These are phyloP conservation scores for Stagonosporopsis cucurbitacearum DNA, from an alignment of 2,329 filamentous ascomycete species.

Conservation along the genomic window DNA sequence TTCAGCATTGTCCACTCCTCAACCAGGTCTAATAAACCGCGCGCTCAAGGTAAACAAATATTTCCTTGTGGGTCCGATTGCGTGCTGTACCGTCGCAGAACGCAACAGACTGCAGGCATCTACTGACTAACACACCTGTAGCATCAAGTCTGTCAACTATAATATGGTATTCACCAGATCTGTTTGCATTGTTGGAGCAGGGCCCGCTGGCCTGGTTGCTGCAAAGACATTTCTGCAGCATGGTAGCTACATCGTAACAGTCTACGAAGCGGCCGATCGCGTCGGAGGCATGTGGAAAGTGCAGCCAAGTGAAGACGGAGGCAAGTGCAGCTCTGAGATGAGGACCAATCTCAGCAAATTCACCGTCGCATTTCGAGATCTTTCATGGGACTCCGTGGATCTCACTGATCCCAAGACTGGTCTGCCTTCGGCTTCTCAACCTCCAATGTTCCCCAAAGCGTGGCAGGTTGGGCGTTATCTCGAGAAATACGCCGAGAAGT, in stretches of 20 bases:
- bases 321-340: constrained; percentile 67
- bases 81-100: background rate
- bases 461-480: constrained; percentile 80
- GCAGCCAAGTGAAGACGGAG: constrained; percentile 52
- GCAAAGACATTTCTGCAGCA: constrained; percentile 71
- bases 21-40: background rate
- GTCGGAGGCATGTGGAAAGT: constrained; percentile 81
- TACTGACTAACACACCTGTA: background rate
- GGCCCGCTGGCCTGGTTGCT: constrained; percentile 53
- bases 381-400: constrained; percentile 68
- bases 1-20: background rate
- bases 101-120: background rate
- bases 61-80: background rate
- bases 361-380: constrained; percentile 68
- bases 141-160: background rate
- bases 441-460: constrained; percentile 73
- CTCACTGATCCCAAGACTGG: constrained; percentile 22
- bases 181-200: constrained; percentile 54
- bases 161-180: constrained; percentile 31
- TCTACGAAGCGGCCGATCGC: constrained; percentile 70
- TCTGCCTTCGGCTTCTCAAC: constrained; percentile 32
- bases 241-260: constrained; percentile 69
- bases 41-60: background rate
- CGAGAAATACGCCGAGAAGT: constrained; percentile 66
- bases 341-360: constrained; percentile 78